phyloP scores from a whole-genome alignment of 2,329 filamentous ascomycete species.

The Stylonectria norvegica region DNA sequence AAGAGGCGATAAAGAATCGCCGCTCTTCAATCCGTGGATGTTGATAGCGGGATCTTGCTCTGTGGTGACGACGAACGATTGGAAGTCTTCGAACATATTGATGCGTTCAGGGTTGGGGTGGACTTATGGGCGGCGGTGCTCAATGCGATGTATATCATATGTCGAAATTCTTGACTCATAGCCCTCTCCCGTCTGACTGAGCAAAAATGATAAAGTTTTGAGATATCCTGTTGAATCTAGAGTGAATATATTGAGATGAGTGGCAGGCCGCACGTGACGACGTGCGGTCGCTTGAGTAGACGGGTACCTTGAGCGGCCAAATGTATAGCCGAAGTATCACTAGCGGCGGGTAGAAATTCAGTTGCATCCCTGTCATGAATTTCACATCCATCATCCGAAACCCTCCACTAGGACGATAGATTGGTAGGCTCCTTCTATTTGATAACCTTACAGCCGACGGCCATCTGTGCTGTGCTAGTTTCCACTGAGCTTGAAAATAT shows the following conservation, averaged over 20 bases:
- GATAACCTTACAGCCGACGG: not conserved
- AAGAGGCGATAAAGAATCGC: slow-evolving; percentile 27
- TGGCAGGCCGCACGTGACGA: not conserved
- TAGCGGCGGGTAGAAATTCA: not conserved
- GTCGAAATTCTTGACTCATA: not conserved
- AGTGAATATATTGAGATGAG: not conserved
- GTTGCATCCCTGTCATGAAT: not conserved
- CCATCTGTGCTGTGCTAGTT: not conserved
- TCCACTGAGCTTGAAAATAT: not conserved
- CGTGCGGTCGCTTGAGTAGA: not conserved
- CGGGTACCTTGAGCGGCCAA: not conserved
- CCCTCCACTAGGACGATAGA: not conserved
- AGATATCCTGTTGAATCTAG: not conserved
- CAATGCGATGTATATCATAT: not conserved
- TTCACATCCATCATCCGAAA: not conserved
- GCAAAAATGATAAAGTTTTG: not conserved
- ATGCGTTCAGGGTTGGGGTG: not conserved
- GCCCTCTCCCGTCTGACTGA: not conserved
- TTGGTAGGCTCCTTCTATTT: not conserved
- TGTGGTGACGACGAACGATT: slow-evolving; percentile 38
- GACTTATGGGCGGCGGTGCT: not conserved
- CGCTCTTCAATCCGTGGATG: slow-evolving; percentile 43
- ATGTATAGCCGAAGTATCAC: not conserved
- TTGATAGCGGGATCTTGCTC: slow-evolving; percentile 34
- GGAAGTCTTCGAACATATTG: slow-evolving; percentile 39